Evolutionary conservation across 2,329 filamentous ascomycete species (phyloP).

Genomic region (Colletotrichum higginsianum): DNA sequence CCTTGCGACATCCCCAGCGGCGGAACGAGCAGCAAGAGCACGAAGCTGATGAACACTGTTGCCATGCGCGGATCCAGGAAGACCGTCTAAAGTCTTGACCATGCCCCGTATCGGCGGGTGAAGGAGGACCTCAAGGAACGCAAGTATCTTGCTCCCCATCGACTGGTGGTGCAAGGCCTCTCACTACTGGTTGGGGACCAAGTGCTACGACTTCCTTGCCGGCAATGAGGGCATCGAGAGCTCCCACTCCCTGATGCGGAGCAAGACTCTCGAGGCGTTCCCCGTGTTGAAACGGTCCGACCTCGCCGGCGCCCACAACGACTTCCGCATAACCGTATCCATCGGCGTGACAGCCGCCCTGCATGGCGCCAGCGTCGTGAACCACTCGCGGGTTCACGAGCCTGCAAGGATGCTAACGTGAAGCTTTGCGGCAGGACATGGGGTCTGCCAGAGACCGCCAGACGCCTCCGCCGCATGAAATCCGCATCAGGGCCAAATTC

Average conservation of each 20-base stretch:
- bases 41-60: conserved; percentile 83
- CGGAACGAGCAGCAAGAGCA: conserved; percentile 81
- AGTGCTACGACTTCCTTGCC: conserved; percentile 88
- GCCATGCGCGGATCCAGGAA: conserved; percentile 80
- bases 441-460: conserved; percentile 75
- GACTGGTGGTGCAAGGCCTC: conserved; percentile 84
- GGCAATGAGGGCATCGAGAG: conserved; percentile 90
- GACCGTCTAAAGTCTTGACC: conserved; percentile 82
- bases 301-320: conserved; percentile 88
- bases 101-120: conserved; percentile 80
- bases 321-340: conserved; percentile 93
- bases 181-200: conserved; percentile 84
- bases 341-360: conserved; percentile 90
- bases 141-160: conserved; percentile 83
- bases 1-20: conserved; percentile 80
- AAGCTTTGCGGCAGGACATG: conserved; percentile 77
- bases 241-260: conserved; percentile 89
- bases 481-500: conserved; percentile 82
- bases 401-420: conserved; percentile 81
- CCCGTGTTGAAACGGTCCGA: conserved; percentile 89
- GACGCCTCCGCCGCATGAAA: conserved; percentile 65
- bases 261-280: conserved; percentile 88
- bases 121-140: conserved; percentile 81
- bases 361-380: conserved; percentile 86
- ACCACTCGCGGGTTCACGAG: conserved; percentile 88